A percentile compares a stretch with the other conserved stretches of the same genome.
phyloP scores from a whole-genome alignment of 192 early-diverging fungal species.

The Coemansia sp. region DNA sequence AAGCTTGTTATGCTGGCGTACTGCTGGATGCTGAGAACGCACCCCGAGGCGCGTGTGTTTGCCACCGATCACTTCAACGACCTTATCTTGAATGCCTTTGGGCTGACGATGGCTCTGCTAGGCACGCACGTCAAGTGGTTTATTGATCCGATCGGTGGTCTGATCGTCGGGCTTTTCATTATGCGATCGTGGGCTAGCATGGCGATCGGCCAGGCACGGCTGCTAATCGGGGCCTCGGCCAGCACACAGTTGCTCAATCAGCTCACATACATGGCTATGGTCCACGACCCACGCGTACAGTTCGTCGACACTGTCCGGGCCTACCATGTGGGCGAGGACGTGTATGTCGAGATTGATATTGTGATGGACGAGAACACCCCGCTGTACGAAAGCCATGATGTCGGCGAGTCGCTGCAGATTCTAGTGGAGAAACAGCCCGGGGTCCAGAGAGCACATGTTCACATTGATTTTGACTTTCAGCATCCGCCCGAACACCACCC shows the following conservation, averaged over 20 bases:
- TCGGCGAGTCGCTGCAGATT: slow-evolving; percentile 81
- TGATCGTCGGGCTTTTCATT: slow-evolving; percentile 62
- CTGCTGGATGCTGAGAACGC: slow-evolving; percentile 48
- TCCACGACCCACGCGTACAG: slow-evolving; percentile 59
- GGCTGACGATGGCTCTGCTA: slow-evolving; percentile 61
- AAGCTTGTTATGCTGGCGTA: slow-evolving; percentile 60
- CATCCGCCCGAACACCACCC: slow-evolving; percentile 73
- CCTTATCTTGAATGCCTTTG: slow-evolving; percentile 62
- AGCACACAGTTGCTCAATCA: slow-evolving; percentile 69
- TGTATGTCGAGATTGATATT: slow-evolving; percentile 91
- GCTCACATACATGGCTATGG: slow-evolving; percentile 78
- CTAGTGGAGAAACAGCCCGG: slow-evolving; percentile 75
- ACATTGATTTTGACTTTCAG: slow-evolving; percentile 82
- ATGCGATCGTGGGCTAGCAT: slow-evolving; percentile 60
- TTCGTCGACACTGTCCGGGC: slow-evolving; percentile 71
- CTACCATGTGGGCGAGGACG: slow-evolving; percentile 78
- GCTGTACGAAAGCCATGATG: slow-evolving; percentile 78
- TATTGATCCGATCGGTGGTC: slow-evolving; percentile 66
- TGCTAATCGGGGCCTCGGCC: slow-evolving; percentile 75
- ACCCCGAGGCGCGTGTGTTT: slow-evolving; percentile 55
- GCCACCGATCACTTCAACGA: slow-evolving; percentile 70
- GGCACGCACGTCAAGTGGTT: slow-evolving; percentile 58
- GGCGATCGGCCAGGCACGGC: slow-evolving; percentile 61
- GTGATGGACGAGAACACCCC: slow-evolving; percentile 80
- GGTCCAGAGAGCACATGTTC: slow-evolving; percentile 91